phyloP scores from a whole-genome alignment of 2,329 filamentous ascomycete species.

The Phymatotrichopsis omnivora region DNA sequence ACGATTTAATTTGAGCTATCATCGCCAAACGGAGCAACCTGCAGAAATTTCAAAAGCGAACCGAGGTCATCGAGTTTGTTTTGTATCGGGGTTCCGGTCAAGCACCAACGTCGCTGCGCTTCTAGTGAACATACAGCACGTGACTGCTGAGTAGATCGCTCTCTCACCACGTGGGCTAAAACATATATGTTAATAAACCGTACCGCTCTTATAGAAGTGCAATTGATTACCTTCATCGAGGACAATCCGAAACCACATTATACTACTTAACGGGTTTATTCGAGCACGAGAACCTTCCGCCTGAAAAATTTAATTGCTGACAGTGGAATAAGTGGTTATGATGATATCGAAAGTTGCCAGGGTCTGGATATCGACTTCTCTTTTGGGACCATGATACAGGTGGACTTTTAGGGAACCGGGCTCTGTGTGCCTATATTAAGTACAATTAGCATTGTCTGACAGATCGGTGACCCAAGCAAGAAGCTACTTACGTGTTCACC shows the following conservation, averaged over 20 bases:
- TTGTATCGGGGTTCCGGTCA: constrained; percentile 39
- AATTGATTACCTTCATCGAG: constrained; percentile 37
- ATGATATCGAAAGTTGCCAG: constrained; percentile 31
- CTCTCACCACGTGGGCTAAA: constrained; percentile 37
- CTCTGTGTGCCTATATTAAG: constrained; percentile 27
- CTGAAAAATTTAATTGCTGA: constrained; percentile 30
- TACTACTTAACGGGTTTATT: constrained; percentile 7
- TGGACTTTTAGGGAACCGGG: constrained; percentile 17
- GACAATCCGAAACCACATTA: constrained; percentile 34
- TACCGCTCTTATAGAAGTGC: not conserved
- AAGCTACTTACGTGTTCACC: constrained; percentile 28
- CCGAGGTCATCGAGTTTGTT: constrained; percentile 38
- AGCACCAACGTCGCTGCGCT: constrained; percentile 35
- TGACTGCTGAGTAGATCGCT: constrained; percentile 33
- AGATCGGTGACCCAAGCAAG: not conserved
- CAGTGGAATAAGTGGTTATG: constrained; percentile 34
- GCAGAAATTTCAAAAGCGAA: constrained; percentile 35
- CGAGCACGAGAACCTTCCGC: constrained; percentile 1
- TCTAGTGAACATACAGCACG: constrained; percentile 30
- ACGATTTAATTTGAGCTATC: constrained; percentile 28
- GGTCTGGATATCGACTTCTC: constrained; percentile 6
- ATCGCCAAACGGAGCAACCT: constrained; percentile 29
- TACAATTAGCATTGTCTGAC: constrained; percentile 1
- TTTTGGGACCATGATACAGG: constrained; percentile 29
- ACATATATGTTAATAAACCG: not conserved